phyloP scores from a whole-genome alignment of 2,329 filamentous ascomycete species.

The Curvularia hawaiiensis region DNA sequence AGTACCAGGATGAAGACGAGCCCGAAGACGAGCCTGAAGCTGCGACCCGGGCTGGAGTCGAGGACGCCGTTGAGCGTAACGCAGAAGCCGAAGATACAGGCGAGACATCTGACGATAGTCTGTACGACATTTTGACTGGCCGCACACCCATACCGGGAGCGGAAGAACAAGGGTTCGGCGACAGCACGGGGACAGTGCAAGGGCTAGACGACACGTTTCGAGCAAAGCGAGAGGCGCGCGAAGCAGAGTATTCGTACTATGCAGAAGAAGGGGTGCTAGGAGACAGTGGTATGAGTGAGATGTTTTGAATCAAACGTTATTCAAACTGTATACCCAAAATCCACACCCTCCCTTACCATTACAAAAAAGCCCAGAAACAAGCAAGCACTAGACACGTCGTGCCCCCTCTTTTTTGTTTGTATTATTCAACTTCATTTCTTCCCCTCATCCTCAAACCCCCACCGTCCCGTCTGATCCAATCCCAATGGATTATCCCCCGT shows the following conservation, averaged over 20 bases:
- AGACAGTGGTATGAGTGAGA: conserved; percentile 44
- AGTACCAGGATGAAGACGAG: conserved; percentile 9
- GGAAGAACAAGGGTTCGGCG: conserved; percentile 27
- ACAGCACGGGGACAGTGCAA: conserved; percentile 24
- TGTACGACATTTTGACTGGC: conserved; percentile 55
- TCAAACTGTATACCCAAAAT: too few relatives aligned
- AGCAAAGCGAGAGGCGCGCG: conserved; percentile 33
- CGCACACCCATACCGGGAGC: conserved; percentile 49
- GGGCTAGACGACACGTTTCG: conserved; percentile 54
- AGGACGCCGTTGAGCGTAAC: conserved; percentile 2
- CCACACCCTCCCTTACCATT: background rate
- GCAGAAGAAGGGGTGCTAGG: conserved; percentile 25
- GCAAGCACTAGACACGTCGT: too few relatives aligned
- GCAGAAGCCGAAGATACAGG: conserved; percentile 26
- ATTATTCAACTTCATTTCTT: background rate
- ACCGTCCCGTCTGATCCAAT: conserved; percentile 45
- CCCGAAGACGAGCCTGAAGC: background rate
- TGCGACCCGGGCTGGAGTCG: too few relatives aligned
- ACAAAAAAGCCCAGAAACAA: too few relatives aligned
- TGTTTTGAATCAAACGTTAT: conserved; percentile 32
- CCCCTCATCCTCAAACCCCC: conserved; percentile 44
- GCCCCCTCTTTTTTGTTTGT: too few relatives aligned
- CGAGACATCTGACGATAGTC: conserved; percentile 53
- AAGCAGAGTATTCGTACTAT: background rate
- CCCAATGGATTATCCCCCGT: conserved; percentile 48